Conservation (phyloP, 352 stramenopile species). For the Aphanomyces stellatus region DNA sequence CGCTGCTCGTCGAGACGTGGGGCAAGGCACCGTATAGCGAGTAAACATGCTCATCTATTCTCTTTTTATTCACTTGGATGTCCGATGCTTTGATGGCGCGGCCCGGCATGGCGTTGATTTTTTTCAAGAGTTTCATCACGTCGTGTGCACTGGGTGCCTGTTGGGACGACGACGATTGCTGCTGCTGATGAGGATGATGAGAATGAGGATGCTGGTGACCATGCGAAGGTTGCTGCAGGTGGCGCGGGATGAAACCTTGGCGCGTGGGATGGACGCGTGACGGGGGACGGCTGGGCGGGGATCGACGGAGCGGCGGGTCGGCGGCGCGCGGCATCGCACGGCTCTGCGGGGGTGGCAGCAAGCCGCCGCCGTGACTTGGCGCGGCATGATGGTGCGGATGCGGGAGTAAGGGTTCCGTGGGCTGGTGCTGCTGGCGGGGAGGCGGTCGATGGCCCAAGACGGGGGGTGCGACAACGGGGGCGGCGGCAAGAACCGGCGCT, state of each 20-base stretch:
- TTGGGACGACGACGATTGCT: not conserved
- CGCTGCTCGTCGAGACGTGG: constrained; percentile 71
- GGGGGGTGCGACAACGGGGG: not conserved
- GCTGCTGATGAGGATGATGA: not conserved
- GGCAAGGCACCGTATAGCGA: constrained; percentile 77
- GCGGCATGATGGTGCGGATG: not conserved
- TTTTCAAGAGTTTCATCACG: constrained; percentile 82
- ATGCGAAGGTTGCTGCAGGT: not conserved
- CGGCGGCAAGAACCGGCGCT: no score
- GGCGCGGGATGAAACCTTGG: not conserved
- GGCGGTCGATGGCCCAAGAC: not conserved
- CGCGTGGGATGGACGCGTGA: not conserved
- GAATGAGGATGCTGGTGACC: not conserved
- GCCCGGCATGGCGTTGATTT: constrained; percentile 47
- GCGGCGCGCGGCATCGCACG: not conserved
- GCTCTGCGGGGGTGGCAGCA: not conserved
- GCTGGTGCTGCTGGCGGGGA: not conserved
- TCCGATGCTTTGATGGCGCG: constrained; percentile 12
- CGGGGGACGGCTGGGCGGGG: not conserved
- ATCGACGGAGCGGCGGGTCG: not conserved
- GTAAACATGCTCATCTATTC: constrained; percentile 77
- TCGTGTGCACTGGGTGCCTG: constrained; percentile 19
- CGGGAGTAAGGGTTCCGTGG: not conserved
- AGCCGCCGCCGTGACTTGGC: not conserved
- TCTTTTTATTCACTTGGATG: constrained; percentile 70